A percentile compares a stretch with the other conserved stretches of the same genome.
Evolutionary conservation across 129 eudicot genomes (phyloP).

Genomic region (Ambrosia trifida): DNA sequence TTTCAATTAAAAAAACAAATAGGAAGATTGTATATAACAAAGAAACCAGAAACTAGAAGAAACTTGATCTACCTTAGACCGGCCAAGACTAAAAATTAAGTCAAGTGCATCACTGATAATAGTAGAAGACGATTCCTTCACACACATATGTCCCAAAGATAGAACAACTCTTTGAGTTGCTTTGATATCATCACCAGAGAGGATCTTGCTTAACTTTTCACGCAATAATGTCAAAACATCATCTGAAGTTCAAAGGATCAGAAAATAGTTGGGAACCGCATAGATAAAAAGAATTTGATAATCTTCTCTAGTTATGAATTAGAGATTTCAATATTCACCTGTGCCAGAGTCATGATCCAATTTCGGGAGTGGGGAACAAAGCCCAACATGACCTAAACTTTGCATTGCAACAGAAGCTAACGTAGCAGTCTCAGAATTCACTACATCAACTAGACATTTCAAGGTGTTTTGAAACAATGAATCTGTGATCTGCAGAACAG

Average conservation of each 20-base stretch:
- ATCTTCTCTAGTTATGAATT: neutral
- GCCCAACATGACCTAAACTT: slow-evolving; percentile 93
- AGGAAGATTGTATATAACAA: neutral
- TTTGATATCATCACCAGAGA: slow-evolving; percentile 78
- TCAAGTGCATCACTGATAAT: slow-evolving; percentile 70
- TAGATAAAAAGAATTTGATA: slow-evolving; percentile 8
- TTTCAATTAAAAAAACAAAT: slow-evolving; percentile 10
- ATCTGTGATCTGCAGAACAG: slow-evolving; percentile 53
- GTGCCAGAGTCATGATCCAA: slow-evolving; percentile 53
- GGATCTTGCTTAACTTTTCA: slow-evolving; percentile 75
- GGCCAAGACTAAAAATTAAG: slow-evolving; percentile 72
- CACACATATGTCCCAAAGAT: slow-evolving; percentile 85
- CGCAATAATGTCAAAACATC: slow-evolving; percentile 58
- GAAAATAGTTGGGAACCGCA: slow-evolving; percentile 10
- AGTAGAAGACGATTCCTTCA: slow-evolving; percentile 65
- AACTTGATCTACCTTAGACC: slow-evolving; percentile 67
- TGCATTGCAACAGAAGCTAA: slow-evolving; percentile 91
- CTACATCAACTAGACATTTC: slow-evolving; percentile 65
- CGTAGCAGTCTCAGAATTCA: slow-evolving; percentile 61
- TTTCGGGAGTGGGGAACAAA: slow-evolving; percentile 57
- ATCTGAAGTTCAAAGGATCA: slow-evolving; percentile 47
- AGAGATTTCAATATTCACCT: slow-evolving; percentile 41
- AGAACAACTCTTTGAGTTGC: slow-evolving; percentile 71
- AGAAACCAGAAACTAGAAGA: slow-evolving; percentile 1
- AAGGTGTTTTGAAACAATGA: slow-evolving; percentile 55